Base-by-base conservation (phyloP, 2,329 filamentous ascomycete genomes). In the Elsinoe perseae region DNA sequence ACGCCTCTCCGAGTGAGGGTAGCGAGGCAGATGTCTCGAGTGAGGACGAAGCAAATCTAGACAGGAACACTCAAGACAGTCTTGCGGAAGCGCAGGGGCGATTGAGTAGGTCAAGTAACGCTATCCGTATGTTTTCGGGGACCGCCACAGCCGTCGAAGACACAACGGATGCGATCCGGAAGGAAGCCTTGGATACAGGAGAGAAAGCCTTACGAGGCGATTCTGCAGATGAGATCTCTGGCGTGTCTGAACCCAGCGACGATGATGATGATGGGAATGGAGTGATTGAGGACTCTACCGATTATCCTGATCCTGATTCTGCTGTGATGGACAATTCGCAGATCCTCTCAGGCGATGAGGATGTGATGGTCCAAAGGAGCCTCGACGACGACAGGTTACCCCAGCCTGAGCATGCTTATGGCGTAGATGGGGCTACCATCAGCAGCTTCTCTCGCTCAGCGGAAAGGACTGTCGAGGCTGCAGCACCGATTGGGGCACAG, bases 1-100 rank as follows among this genome's bases (percentile, higher is more conserved):
- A 52, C 18, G 28, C 30, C 8, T 52, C 48, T 8, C 56, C 56
- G 4, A 57, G 50, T 34, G 20, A 20, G 27, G 56, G 50, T 9
- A 53, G 54, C 21, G 56, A 54, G 50, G 57, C 53, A 20, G 54
- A 58, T 21, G 20, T 58, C 2, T 54, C 48, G 4, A 56, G 32
- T 20, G 53, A 27, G 25, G 40, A 44, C 5, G 53, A 56, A 6
- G 42, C 23, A 3, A 30, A 50, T 6, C 9, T 20, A 7, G 30
- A 38, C 16, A 9, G 38, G 10, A 12, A 9, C 10, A 16, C 9
- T 16, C 9, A 28, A 23, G 20, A 16, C 20, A 44, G 25, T 25
- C 3, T 23, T 21, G 9, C 40, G 20, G 16, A 25, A 7, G 9
- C 18, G 2, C 2, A 2, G 9, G 25, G 23, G 40, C 20, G 20